Evolutionary conservation across 179 eudicot genomes (phyloP).

Genomic region (Silene vulgaris): DNA sequence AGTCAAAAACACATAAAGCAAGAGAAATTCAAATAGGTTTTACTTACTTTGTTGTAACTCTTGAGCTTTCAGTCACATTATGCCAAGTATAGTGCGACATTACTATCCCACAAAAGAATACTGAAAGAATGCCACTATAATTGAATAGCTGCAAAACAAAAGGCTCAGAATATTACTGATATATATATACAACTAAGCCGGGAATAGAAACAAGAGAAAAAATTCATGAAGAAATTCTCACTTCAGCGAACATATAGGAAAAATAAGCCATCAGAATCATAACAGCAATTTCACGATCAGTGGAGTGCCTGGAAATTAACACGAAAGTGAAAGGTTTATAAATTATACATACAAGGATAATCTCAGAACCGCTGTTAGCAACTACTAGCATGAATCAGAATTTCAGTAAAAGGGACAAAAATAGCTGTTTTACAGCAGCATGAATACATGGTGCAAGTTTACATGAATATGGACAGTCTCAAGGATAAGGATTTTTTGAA

Average conservation of each 20-base stretch:
- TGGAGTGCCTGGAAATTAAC: slow-evolving; percentile 46
- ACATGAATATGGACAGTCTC: neutral
- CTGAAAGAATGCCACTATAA: slow-evolving; percentile 30
- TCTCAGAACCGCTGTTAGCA: neutral
- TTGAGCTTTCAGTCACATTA: slow-evolving; percentile 27
- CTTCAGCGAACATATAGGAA: slow-evolving; percentile 63
- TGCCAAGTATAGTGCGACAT: slow-evolving; percentile 34
- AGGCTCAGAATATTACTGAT: slow-evolving; percentile 5
- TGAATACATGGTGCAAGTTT: neutral
- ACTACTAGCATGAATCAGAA: neutral
- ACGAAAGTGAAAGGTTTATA: neutral
- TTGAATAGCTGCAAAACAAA: slow-evolving; percentile 23
- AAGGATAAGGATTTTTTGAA: neutral
- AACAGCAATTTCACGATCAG: slow-evolving; percentile 63
- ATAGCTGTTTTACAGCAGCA: neutral
- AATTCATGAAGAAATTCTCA: slow-evolving; percentile 16
- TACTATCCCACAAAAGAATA: slow-evolving; percentile 29
- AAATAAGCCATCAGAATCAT: slow-evolving; percentile 70
- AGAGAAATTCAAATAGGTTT: neutral
- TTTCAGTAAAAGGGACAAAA: neutral
- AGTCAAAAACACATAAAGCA: neutral
- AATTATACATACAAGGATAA: neutral
- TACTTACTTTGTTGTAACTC: slow-evolving; percentile 25
- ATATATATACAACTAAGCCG: neutral
- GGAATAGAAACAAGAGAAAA: neutral